Evolutionary conservation across 306 rosid species (phyloP), one percentile per base, ranked within the genome.

Genomic region (Alnus glutinosa): DNA sequence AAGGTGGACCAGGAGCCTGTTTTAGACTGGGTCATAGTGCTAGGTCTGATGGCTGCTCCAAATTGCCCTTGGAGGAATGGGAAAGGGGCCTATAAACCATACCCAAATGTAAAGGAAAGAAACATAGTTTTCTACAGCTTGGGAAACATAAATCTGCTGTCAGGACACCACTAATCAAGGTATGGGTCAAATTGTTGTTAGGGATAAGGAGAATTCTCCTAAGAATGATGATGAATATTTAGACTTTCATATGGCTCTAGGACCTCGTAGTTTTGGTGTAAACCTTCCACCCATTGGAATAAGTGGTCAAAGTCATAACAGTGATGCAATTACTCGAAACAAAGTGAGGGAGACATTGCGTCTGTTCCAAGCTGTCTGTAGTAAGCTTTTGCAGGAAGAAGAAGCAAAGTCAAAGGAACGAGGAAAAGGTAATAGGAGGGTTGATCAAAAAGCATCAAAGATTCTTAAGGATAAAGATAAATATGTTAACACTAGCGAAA

Each of bases 271-370:
- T 83, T 15, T 58, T 6, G 69, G 59, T 46, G 92, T 94, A 54
- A 66, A 47, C 71, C 77, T 86, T 73, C 85, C 89, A 79, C 97
- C 97, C 73, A 34, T 86, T 70, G 57, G 83, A 83, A 84, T 32
- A 46, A 83, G 66, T 66, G 80, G 86, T 55, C 71, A 70, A 32
- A 62, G 32, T 64, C 77, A 79, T 16, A 88, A 55, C 10, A 77
- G 28, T 51, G 90, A 87, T 57, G 64, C 87, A 58, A 80, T 80
- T 80, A 85, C 86, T 50, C 89, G 97, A 28, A 76, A 74, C 74
- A 89, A 79, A 80, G 98, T 94, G 79, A 89, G 91, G 86, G 91
- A 92, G 87, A 80, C 90, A 49, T 78, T 92, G 84, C 94, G 95
- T 46, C 84, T 88, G 36, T 94, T 88, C 80, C 97, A 94, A 84